phyloP scores from a whole-genome alignment of 2,329 filamentous ascomycete genomes.

The Akanthomyces lecanii region DNA sequence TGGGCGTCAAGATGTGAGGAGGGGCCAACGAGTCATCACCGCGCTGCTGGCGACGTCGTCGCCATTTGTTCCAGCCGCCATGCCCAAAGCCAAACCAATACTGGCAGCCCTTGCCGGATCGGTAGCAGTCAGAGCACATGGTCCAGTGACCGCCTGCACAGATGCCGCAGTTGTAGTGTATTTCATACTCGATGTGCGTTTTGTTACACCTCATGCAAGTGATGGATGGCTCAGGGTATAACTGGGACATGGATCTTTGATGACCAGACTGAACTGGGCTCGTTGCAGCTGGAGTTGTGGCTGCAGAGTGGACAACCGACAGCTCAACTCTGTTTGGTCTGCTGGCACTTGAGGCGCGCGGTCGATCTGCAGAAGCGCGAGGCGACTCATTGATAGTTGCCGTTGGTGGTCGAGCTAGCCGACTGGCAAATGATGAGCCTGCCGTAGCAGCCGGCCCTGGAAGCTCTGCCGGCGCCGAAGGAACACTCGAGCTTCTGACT shows the following conservation, averaged over 20 bases:
- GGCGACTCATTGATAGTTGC: neutral
- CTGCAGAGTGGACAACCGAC: conserved; percentile 33
- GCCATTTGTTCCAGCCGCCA: conserved; percentile 64
- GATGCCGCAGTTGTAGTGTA: conserved; percentile 76
- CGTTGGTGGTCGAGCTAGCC: conserved; percentile 5
- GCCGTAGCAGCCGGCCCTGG: conserved; percentile 7
- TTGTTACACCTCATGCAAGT: conserved; percentile 68
- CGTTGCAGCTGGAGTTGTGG: conserved; percentile 27
- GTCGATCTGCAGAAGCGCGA: conserved; percentile 19
- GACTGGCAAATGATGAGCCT: conserved; percentile 14
- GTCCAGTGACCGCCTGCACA: conserved; percentile 72
- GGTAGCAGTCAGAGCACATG: conserved; percentile 78
- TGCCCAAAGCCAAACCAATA: conserved; percentile 88
- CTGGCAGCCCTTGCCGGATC: conserved; percentile 68
- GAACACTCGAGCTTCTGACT: conserved; percentile 38
- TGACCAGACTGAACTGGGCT: conserved; percentile 33
- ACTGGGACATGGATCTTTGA: conserved; percentile 42
- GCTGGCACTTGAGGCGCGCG: conserved; percentile 6
- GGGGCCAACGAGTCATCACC: conserved; percentile 38
- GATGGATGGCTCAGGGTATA: conserved; percentile 68
- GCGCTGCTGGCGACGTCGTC: conserved; percentile 41
- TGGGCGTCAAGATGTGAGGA: conserved; percentile 56
- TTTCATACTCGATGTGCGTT: conserved; percentile 72
- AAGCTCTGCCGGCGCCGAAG: conserved; percentile 21
- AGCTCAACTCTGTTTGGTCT: conserved; percentile 36